Evolutionary conservation across 2,329 filamentous ascomycete species (phyloP), one percentile per base, ranked within the genome.

Genomic region (Verticillium alfalfae): DNA sequence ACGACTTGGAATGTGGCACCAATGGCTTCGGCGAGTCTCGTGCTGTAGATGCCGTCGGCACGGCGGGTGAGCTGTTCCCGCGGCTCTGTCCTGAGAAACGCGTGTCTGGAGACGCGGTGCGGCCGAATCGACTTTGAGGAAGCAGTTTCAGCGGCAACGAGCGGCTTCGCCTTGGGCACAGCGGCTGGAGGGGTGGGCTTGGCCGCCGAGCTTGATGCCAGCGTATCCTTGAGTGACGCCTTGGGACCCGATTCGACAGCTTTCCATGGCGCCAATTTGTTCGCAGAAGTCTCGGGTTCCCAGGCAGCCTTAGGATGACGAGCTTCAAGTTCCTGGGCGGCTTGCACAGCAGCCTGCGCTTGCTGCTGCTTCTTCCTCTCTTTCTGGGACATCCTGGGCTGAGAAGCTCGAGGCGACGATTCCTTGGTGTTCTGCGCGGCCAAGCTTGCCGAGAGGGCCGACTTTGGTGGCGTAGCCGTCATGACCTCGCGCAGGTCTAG

Each of bases 291-390:
- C 2, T 71, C 70, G 34, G 76, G 76, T 60, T 81, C 79, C 79
- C 83, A 83, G 2, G 82, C 77, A 22, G 75, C 74, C 61, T 75
- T 75, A 5, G 72, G 70, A 26, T 74, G 69, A 12, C 68, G 65
- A 31, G 66, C 64, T 56, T 73, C 66, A 6, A 72, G 64, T 58
- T 77, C 73, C 66, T 76, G 75, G 8, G 78, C 73, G 37, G 73
- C 75, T 63, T 81, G 76, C 39, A 78, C 72, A 31, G 72, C 76
- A 31, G 81, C 77, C 69, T 91, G 86, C 64, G 86, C 82, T 69
- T 92, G 89, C 68, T 92, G 86, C 66, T 93, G 86, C 70, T 86
- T 91, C 77, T 97, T 98, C 31, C 92, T 88, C 73, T 97, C 93
- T 70, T 95, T 96, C 68, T 98, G 95, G 0, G 93, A 97, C 67